Percentiles rank a stretch among this genome's conserved stretches.
phyloP scores from a whole-genome alignment of 495 filamentous ascomycete genomes.

The Ramalina intermedia region DNA sequence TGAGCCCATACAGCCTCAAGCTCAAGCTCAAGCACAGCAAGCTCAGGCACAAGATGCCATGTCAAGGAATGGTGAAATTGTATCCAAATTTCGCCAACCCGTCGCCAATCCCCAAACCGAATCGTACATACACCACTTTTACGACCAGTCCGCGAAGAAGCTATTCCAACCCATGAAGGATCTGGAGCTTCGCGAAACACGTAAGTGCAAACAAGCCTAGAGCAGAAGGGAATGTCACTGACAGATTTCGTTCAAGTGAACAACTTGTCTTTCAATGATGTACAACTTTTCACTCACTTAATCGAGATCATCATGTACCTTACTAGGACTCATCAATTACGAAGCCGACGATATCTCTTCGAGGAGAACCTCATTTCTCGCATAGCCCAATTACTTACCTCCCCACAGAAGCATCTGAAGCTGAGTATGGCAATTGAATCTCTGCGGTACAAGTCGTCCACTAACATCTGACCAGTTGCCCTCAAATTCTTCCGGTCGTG shows the following conservation, averaged over 20 bases:
- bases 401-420: constrained; percentile 85
- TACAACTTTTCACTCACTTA: constrained; percentile 75
- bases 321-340: constrained; percentile 72
- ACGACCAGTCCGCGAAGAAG: constrained; percentile 73
- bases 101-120: constrained; percentile 63
- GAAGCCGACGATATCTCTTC: constrained; percentile 79
- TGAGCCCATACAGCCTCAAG: constrained; percentile 52
- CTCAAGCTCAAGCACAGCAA: constrained; percentile 14
- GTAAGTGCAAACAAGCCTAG: constrained; percentile 26
- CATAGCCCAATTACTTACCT: constrained; percentile 69
- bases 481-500: constrained; percentile 90
- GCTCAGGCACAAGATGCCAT: constrained; percentile 42
- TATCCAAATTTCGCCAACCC: constrained; percentile 40
- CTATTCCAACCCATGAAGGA: constrained; percentile 80
- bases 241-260: constrained; percentile 29
- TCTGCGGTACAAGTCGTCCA: not conserved
- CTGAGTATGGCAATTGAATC: constrained; percentile 45
- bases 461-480: constrained; percentile 41
- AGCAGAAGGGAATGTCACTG: no score
- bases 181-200: constrained; percentile 48
- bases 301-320: constrained; percentile 94
- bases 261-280: constrained; percentile 59
- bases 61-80: constrained; percentile 55
- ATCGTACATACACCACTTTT: constrained; percentile 71
- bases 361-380: constrained; percentile 63